These are phyloP conservation scores for Hemileccinum rubropunctum DNA, from an alignment of 768 basidiomycete genomes.

Conservation along the genomic window DNA sequence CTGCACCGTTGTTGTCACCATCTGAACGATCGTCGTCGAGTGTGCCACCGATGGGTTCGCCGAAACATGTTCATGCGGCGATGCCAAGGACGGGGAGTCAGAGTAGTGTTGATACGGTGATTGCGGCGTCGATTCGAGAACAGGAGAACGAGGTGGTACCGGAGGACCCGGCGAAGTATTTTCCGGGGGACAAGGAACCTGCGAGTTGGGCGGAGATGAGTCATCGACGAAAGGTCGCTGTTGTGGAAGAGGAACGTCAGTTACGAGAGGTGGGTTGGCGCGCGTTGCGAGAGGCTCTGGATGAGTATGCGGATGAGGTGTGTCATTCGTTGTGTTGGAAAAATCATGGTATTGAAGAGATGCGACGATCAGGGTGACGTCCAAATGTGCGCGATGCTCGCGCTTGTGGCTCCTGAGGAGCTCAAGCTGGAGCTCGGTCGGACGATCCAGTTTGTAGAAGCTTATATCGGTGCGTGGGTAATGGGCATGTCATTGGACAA, in stretches of 20 bases:
- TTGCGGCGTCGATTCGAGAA: conserved; percentile 48
- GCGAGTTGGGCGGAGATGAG: conserved; percentile 29
- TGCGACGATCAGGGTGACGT: conserved; percentile 60
- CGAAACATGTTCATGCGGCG: conserved; percentile 11
- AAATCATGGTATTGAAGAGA: neutral
- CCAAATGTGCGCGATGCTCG: conserved; percentile 76
- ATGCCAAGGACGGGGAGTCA: conserved; percentile 51
- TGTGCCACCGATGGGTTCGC: conserved; percentile 7
- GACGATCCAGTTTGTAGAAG: conserved; percentile 55
- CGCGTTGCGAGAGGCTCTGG: conserved; percentile 52
- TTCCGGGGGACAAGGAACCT: conserved; percentile 30
- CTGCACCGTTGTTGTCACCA: conserved; percentile 37
- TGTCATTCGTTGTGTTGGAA: conserved; percentile 3
- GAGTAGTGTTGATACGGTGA: conserved; percentile 72
- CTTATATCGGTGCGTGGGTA: conserved; percentile 63
- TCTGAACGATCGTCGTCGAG: conserved; percentile 14
- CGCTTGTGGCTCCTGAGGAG: conserved; percentile 58
- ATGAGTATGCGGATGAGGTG: conserved; percentile 64
- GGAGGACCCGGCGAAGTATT: conserved; percentile 16
- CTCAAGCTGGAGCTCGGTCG: conserved; percentile 46
- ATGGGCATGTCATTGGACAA: neutral
- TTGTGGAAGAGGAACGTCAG: conserved; percentile 48
- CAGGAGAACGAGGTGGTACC: conserved; percentile 28
- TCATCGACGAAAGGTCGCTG: conserved; percentile 14
- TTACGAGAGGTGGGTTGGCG: conserved; percentile 56